phyloP scores from a whole-genome alignment of 2,329 filamentous ascomycete genomes.

The Didymosphaeria variabile region DNA sequence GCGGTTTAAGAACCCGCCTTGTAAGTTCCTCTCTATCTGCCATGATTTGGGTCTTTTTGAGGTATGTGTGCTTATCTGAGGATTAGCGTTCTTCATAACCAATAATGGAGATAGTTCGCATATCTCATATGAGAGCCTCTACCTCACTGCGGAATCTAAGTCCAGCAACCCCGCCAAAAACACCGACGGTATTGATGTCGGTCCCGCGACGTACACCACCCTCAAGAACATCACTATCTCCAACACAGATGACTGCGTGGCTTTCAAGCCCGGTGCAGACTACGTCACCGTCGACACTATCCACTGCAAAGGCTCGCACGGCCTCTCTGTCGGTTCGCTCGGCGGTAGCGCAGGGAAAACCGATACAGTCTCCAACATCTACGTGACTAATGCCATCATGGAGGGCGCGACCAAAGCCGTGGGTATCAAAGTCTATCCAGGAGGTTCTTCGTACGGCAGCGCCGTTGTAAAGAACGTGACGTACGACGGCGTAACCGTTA shows the following conservation, averaged over 20 bases:
- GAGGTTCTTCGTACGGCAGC: constrained; percentile 29
- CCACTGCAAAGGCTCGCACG: constrained; percentile 60
- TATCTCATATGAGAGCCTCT: constrained; percentile 49
- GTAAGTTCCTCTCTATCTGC: not conserved
- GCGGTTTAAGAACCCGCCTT: constrained; percentile 48
- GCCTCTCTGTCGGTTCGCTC: constrained; percentile 59
- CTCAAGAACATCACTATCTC: constrained; percentile 44
- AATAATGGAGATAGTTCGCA: constrained; percentile 49
- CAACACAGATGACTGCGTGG: constrained; percentile 45
- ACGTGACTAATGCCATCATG: constrained; percentile 54
- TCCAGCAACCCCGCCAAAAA: constrained; percentile 14
- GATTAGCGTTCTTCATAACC: constrained; percentile 51
- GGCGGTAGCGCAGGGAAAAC: constrained; percentile 44
- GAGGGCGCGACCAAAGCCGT: constrained; percentile 55
- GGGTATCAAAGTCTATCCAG: constrained; percentile 59
- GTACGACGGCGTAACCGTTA: constrained; percentile 15
- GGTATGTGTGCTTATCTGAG: not conserved
- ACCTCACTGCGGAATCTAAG: constrained; percentile 52
- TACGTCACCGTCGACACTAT: constrained; percentile 54
- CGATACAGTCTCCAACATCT: constrained; percentile 57
- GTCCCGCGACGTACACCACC: constrained; percentile 47
- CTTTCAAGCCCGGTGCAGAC: constrained; percentile 54
- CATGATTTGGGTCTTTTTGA: not conserved
- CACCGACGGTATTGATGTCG: constrained; percentile 57
- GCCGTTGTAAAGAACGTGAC: constrained; percentile 17